Evolutionary conservation across 2,329 filamentous ascomycete species (phyloP), one percentile per base, ranked within the genome.

Genomic region (Stagonosporopsis chrysanthemi): DNA sequence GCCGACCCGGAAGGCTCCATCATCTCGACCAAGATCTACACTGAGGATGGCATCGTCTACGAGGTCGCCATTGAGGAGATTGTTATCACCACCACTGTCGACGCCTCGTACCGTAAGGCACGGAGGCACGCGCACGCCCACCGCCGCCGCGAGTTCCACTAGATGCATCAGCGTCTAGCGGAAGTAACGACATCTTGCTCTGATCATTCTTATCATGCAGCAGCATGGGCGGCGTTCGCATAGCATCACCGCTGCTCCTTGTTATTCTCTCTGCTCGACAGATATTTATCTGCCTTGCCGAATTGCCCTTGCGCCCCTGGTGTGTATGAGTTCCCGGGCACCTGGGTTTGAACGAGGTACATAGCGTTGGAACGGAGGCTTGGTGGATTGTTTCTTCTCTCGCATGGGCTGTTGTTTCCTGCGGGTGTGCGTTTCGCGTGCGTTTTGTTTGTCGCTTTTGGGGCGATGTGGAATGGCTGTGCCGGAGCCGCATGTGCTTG

Each of bases 21-120:
- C 61, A 60, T 79, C 61, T 67, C 70, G 39, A 81, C 79, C 24
- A 75, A 71, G 31, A 78, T 72, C 42, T 78, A 76, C 66, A 81
- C 79, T 51, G 74, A 73, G 61, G 75, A 66, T 29, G 78, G 78
- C 58, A 69, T 76, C 55, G 78, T 81, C 41, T 75, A 80, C 65
- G 78, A 81, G 64, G 68, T 81, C 42, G 75, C 74, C 45, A 77
- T 81, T 58, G 75, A 79, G 69, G 72, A 82, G 65, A 71, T 77
- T 35, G 70, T 76, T 17, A 67, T 81, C 39, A 78, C 74, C 24
- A 75, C 79, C 50, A 80, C 77, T 6, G 75, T 74, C 4, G 67
- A 69, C 14, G 65, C 70, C 3, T 62, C 67, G 1, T 61, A 64
- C 22, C 63, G 58, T 19, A 63, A 65, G 55, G 64, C 56, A 52